Percentiles rank a stretch among this genome's conserved stretches.
phyloP scores from a whole-genome alignment of 306 rosid species.

The Dicorynia guianensis region DNA sequence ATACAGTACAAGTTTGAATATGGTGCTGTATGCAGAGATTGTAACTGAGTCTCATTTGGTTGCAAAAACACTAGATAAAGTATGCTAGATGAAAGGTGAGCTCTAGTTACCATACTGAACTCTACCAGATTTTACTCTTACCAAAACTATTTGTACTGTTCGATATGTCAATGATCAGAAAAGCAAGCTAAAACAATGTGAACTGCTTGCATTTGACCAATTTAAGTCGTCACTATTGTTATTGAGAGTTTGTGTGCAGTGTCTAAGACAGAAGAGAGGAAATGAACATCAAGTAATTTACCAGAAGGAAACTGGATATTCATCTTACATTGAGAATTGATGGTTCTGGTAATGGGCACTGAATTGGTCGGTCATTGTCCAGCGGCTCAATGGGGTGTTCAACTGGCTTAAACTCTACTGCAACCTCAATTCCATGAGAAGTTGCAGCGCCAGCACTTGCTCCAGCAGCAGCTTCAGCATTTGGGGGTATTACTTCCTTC shows the following conservation, averaged over 20 bases:
- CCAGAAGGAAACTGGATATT: constrained; percentile 19
- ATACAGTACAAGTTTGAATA: constrained; percentile 2
- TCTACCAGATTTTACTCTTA: background rate
- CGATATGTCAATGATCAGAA: background rate
- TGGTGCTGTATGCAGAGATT: constrained; percentile 11
- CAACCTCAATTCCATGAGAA: constrained; percentile 92
- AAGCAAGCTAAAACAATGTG: background rate
- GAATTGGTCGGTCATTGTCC: constrained; percentile 83
- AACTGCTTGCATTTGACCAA: background rate
- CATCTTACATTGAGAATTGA: constrained; percentile 88
- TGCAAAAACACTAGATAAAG: background rate
- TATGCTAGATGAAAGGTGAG: background rate
- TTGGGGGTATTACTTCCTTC: constrained; percentile 70
- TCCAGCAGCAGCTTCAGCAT: constrained; percentile 55
- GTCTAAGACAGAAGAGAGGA: background rate
- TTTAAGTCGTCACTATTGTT: constrained; percentile 11
- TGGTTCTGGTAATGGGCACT: constrained; percentile 91
- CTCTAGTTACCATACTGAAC: constrained; percentile 14
- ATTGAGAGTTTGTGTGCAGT: background rate
- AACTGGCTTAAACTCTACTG: constrained; percentile 92
- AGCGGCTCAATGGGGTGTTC: constrained; percentile 91
- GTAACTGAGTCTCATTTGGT: background rate
- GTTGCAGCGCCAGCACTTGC: constrained; percentile 51
- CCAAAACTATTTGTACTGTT: background rate
- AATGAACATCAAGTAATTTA: background rate